Percentiles rank a stretch among this genome's conserved stretches.
Evolutionary conservation across 305 asterid genomes (phyloP).

Genomic region (Withania somnifera): DNA sequence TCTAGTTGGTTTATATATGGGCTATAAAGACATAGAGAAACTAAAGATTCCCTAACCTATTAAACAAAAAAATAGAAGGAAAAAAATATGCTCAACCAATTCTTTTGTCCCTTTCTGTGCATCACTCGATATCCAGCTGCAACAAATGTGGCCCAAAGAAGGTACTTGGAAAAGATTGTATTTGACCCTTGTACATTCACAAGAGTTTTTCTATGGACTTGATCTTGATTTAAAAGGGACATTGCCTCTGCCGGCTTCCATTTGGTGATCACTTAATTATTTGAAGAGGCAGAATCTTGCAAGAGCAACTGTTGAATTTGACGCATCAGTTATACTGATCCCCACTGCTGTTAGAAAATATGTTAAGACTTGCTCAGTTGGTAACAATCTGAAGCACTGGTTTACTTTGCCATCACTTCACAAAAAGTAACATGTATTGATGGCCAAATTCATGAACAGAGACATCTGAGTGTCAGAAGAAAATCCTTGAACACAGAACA

Average conservation of each 20-base stretch:
- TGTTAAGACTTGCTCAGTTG: no score
- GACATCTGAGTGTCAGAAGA: not conserved
- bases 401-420: no score
- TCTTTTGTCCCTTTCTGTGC: not conserved
- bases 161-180: not conserved
- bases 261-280: no score
- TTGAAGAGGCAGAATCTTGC: no score
- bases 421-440: not conserved
- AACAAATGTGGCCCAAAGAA: not conserved
- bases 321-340: no score
- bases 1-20: not conserved
- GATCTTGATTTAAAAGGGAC: not conserved
- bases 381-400: no score
- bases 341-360: no score
- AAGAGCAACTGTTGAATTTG: no score
- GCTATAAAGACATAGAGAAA: not conserved
- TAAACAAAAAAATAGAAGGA: not conserved
- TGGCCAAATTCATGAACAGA: not conserved
- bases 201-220: not conserved
- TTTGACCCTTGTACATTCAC: not conserved
- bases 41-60: not conserved
- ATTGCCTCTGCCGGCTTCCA: not conserved
- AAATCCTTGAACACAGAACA: not conserved
- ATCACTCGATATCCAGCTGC: not conserved
- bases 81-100: not conserved